These are phyloP conservation scores for Scheffersomyces coipomensis DNA, from an alignment of 805 yeast species.

Conservation along the genomic window DNA sequence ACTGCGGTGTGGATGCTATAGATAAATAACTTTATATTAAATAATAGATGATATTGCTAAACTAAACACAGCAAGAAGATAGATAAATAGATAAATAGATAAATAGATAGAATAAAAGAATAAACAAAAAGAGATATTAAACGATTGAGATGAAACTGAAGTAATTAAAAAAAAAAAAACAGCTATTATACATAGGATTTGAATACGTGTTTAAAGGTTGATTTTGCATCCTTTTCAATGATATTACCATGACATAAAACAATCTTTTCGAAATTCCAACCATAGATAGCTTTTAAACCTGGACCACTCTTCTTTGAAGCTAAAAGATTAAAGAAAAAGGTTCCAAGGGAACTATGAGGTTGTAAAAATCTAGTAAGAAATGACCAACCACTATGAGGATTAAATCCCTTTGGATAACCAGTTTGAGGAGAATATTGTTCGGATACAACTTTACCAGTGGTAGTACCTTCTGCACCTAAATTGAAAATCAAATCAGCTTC, in stretches of 20 bases:
- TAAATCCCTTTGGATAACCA: constrained; percentile 43
- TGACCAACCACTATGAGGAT: constrained; percentile 47
- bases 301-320: constrained; percentile 12
- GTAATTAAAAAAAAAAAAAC: no score
- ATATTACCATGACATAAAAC: constrained; percentile 63
- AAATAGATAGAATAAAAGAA: not conserved
- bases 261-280: constrained; percentile 49
- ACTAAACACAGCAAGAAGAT: no score
- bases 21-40: no score
- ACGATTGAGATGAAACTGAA: no score
- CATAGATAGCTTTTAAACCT: constrained; percentile 26
- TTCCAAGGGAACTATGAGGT: constrained; percentile 39
- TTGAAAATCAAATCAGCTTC: constrained; percentile 65
- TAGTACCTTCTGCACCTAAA: constrained; percentile 43
- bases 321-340: constrained; percentile 21
- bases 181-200: no score
- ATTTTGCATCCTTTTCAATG: constrained; percentile 38
- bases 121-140: no score
- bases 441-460: constrained; percentile 15
- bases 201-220: constrained; percentile 19
- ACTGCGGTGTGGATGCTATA: no score
- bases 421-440: constrained; percentile 43
- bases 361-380: constrained; percentile 39
- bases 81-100: not conserved
- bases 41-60: no score